Conservation (phyloP, 2,329 filamentous ascomycete genomes). For the Verticillium isaacii region DNA sequence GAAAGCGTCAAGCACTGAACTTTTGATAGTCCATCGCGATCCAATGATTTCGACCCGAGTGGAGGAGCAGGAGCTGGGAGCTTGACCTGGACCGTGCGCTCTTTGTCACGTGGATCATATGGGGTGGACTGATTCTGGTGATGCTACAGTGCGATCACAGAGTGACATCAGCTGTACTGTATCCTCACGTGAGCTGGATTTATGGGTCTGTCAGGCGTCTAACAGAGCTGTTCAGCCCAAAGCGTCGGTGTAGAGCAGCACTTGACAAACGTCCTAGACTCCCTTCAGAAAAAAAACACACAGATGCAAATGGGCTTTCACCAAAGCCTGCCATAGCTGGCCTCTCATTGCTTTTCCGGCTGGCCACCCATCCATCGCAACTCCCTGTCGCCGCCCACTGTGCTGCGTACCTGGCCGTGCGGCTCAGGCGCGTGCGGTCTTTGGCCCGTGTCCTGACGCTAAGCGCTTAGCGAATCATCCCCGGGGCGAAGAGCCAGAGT, state of each 20-base stretch:
- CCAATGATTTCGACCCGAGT: neutral
- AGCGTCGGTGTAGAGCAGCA: neutral
- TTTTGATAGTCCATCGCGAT: neutral
- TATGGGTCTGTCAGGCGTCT: neutral
- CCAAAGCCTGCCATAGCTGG: neutral
- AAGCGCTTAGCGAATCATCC: slow-evolving; percentile 18
- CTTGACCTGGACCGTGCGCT: neutral
- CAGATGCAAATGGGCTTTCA: neutral
- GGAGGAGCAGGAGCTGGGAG: neutral
- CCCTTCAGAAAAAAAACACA: neutral
- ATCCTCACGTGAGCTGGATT: neutral
- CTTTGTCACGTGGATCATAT: neutral
- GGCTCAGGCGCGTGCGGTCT: slow-evolving; percentile 13
- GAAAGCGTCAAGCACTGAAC: neutral
- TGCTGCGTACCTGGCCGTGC: slow-evolving; percentile 5
- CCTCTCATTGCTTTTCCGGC: neutral
- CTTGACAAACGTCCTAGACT: neutral
- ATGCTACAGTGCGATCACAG: neutral
- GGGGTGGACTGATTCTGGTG: neutral
- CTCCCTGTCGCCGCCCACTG: neutral
- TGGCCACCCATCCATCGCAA: neutral
- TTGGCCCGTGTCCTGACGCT: slow-evolving; percentile 14
- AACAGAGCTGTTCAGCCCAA: neutral
- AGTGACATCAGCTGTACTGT: neutral
- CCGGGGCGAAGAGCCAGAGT: neutral